Base-by-base conservation (phyloP, 1,284 basidiomycete genomes). In the Bjerkandera adusta region DNA sequence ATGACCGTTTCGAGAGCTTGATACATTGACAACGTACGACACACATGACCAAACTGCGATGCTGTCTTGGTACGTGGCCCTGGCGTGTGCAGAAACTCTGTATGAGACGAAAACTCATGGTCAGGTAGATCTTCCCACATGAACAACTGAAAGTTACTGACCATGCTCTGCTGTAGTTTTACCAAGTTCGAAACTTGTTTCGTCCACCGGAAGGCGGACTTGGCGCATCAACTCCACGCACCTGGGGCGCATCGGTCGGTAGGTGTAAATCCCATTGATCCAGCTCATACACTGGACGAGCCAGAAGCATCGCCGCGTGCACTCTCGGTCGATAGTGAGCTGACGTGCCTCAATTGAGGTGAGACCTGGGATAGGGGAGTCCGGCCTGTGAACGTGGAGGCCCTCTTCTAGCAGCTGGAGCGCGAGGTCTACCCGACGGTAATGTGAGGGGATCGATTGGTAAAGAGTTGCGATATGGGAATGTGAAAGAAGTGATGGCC, bases 221-320 rank as follows among this genome's bases (percentile, higher is more conserved):
- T 51, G 41, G 12, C 52, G 70, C 43, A 73, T 75, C 49, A 84
- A 65, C 53, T 87, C 81, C 13, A 57, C 40, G 48, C 56, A 55
- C 8, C 61, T 58, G 16, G 63, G 60, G 6, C 57, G 59, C 43
- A 64, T 50, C 8, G 60, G 61, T 36, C 59, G 57, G 51, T 58
- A 61, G 13, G 61, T 63, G 48, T 63, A 63, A 13, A 63, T 63
- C 36, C 60, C 54, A 50, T 58, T 64, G 51, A 64, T 58, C 63
- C 63, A 64, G 29, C 64, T 59, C 59, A 70, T 63, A 43, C 81
- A 66, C 58, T 83, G 79, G 45, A 88, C 77, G 43, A 87, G 67
- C 87, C 88, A 90, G 63, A 89, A 89, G 48, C 85, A 79, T 45
- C 87, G 79, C 40, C 87, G 77, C 21, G 81, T 70, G 53, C 81